Evolutionary conservation across 208 protist genomes (phyloP).

Genomic region (Wallacemonas sp.): DNA sequence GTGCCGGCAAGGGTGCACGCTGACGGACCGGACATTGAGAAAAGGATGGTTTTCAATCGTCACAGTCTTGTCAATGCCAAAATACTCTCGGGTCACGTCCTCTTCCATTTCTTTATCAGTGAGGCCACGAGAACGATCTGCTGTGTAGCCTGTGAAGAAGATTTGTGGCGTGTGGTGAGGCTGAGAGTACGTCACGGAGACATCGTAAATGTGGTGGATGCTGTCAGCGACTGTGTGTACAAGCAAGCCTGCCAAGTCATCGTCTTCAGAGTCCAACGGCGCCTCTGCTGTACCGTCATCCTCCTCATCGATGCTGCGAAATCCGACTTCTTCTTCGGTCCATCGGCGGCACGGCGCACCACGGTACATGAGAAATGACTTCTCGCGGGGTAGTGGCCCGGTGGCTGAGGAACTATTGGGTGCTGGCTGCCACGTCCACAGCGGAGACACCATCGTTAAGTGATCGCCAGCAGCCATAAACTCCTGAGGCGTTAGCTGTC

Average conservation of each 20-base stretch:
- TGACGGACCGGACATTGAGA: slow-evolving; percentile 8
- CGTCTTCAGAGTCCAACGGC: not conserved
- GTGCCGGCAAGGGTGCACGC: slow-evolving; percentile 92
- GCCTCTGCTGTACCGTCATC: not conserved
- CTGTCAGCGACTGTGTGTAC: not conserved
- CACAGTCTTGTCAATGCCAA: slow-evolving; percentile 90
- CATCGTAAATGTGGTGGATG: slow-evolving; percentile 84
- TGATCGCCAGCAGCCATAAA: slow-evolving; percentile 91
- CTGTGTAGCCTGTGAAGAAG: slow-evolving; percentile 91
- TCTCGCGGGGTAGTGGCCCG: slow-evolving; percentile 73
- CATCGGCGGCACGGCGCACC: slow-evolving; percentile 12
- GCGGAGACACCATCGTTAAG: slow-evolving; percentile 80
- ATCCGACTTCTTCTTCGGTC: slow-evolving; percentile 4
- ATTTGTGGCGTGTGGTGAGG: slow-evolving; percentile 90
- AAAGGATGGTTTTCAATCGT: slow-evolving; percentile 84
- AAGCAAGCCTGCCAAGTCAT: not conserved
- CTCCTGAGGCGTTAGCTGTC: slow-evolving; percentile 33
- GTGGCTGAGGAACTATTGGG: slow-evolving; percentile 30
- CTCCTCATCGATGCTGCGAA: not conserved
- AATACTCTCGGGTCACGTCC: slow-evolving; percentile 83
- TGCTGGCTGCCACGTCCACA: slow-evolving; percentile 82
- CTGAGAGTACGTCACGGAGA: slow-evolving; percentile 93
- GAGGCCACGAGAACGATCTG: slow-evolving; percentile 50
- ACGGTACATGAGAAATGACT: slow-evolving; percentile 86
- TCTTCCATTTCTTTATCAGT: slow-evolving; percentile 75